These are phyloP conservation scores for Tylopilus sp. DNA, from an alignment of 768 basidiomycete genomes.

Conservation along the genomic window DNA sequence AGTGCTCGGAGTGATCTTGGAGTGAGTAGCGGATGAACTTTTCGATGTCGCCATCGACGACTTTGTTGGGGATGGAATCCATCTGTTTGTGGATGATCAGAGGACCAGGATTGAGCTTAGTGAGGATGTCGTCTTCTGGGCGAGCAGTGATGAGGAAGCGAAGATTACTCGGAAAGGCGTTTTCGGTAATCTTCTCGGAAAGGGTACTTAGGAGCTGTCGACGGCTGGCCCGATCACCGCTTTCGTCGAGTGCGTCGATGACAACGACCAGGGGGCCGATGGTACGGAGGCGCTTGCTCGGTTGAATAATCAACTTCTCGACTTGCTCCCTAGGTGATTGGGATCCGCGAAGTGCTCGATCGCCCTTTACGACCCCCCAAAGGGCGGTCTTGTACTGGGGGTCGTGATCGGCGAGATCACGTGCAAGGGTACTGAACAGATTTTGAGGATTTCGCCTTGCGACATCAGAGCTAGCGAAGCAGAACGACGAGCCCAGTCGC, in stretches of 20 bases:
- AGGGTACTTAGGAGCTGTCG: constrained; percentile 14
- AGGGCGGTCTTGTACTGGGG: constrained; percentile 5
- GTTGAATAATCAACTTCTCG: constrained; percentile 3
- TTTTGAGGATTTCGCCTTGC: too few relatives aligned
- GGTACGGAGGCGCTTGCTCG: constrained; percentile 9
- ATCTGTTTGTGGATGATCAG: constrained; percentile 11
- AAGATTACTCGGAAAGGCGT: background rate
- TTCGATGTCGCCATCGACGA: background rate
- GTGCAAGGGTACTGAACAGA: too few relatives aligned
- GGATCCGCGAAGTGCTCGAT: too few relatives aligned
- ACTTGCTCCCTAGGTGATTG: too few relatives aligned
- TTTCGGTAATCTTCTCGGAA: background rate
- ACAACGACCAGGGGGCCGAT: constrained; percentile 28
- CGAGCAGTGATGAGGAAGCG: background rate
- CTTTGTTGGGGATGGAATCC: background rate
- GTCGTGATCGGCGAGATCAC: constrained; percentile 24
- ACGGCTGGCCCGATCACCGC: background rate
- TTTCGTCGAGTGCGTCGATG: constrained; percentile 27
- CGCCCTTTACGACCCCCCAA: too few relatives aligned
- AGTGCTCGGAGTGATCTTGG: too few relatives aligned
- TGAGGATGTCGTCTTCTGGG: background rate
- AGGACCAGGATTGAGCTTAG: background rate
- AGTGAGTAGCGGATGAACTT: background rate
- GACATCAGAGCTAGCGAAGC: too few relatives aligned
- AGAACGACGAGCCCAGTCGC: too few relatives aligned